phyloP scores from a whole-genome alignment of 768 basidiomycete species.

The Suillus paluster region DNA sequence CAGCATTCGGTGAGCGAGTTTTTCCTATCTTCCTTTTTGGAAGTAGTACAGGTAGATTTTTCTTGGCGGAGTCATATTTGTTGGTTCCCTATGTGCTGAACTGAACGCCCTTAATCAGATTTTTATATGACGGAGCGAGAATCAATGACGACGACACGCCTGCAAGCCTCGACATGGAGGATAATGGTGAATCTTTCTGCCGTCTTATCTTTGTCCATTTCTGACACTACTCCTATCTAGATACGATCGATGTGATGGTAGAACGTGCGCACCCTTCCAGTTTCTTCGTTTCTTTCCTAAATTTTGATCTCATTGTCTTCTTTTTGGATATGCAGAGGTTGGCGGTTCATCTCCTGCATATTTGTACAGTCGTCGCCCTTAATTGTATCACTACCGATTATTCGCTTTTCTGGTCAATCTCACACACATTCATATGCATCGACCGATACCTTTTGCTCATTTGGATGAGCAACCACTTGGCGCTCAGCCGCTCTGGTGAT shows the following conservation, averaged over 20 bases:
- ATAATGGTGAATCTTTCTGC: conserved; percentile 63
- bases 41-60: not conserved
- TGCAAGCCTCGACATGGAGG: conserved; percentile 83
- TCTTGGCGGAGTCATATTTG: not conserved
- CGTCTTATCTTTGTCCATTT: conserved; percentile 9
- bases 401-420: conserved; percentile 8
- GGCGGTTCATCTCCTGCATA: conserved; percentile 39
- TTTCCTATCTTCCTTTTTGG: not conserved
- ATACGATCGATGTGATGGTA: conserved; percentile 96
- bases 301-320: conserved; percentile 4
- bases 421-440: not conserved
- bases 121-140: conserved; percentile 87
- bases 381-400: conserved; percentile 17
- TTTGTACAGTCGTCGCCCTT: conserved; percentile 15
- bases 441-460: not conserved
- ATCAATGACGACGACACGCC: conserved; percentile 93
- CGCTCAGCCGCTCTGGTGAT: not conserved
- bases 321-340: conserved; percentile 41
- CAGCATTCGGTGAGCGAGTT: conserved; percentile 79
- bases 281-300: conserved; percentile 14
- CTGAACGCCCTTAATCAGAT: conserved; percentile 53
- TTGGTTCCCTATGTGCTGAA: not conserved
- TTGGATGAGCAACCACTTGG: not conserved
- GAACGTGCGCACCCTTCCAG: conserved; percentile 69
- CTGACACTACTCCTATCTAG: conserved; percentile 39